Evolutionary conservation across 768 basidiomycete genomes (phyloP).

Genomic region (Lentinula raphanica): DNA sequence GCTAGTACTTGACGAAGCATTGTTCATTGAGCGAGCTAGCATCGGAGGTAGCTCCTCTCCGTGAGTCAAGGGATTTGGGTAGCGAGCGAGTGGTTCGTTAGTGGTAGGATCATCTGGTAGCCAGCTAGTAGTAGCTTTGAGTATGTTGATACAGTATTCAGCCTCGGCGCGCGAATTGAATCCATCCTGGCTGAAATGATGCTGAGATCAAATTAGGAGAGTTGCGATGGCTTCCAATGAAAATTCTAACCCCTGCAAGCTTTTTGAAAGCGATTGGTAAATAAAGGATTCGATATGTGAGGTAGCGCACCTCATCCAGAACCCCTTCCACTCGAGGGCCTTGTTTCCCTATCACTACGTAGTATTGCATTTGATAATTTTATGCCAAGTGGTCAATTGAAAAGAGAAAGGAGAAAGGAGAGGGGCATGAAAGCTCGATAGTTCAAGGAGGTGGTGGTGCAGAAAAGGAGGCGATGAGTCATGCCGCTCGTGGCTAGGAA

Average conservation of each 20-base stretch:
- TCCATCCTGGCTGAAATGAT: neutral
- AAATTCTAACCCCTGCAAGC: neutral
- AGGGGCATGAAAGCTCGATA: neutral
- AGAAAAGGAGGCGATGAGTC: too few species aligned
- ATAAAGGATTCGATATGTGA: neutral
- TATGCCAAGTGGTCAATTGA: too few species aligned
- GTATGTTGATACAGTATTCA: neutral
- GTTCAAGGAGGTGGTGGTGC: neutral
- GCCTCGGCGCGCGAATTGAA: neutral
- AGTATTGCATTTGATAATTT: neutral
- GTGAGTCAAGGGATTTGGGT: slow-evolving; percentile 1
- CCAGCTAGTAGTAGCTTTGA: neutral
- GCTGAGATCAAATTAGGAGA: neutral
- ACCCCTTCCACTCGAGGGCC: slow-evolving; percentile 1
- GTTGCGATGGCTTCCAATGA: neutral
- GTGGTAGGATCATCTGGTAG: too few species aligned
- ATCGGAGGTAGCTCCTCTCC: neutral
- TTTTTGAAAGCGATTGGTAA: neutral
- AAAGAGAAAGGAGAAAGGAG: too few species aligned
- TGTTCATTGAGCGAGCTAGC: neutral
- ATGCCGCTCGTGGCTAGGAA: too few species aligned
- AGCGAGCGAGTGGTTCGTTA: neutral
- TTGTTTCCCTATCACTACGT: neutral
- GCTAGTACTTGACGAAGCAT: neutral
- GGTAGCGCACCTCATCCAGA: neutral